These are phyloP conservation scores for Clitopilus hobsonii DNA, from an alignment of 768 basidiomycete genomes.

Conservation along the genomic window DNA sequence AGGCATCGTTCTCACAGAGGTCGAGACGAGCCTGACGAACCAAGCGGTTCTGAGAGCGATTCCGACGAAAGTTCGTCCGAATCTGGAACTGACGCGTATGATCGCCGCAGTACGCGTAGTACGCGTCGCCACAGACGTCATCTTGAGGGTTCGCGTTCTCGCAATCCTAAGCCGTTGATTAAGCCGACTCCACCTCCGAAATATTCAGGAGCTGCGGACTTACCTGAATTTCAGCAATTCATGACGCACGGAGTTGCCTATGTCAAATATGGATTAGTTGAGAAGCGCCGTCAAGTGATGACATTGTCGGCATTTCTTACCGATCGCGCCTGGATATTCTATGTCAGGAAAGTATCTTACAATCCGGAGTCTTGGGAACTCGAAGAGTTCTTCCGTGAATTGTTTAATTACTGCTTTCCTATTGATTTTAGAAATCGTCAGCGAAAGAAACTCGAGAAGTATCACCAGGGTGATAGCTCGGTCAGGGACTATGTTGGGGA, in stretches of 20 bases:
- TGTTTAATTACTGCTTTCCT: conserved; percentile 31
- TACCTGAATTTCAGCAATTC: conserved; percentile 8
- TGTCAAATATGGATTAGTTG: conserved; percentile 15
- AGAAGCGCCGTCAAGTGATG: conserved; percentile 10
- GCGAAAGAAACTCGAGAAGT: conserved; percentile 12
- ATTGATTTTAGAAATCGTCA: conserved; percentile 21
- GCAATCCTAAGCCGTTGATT: conserved; percentile 7
- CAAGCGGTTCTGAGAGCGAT: too few species aligned
- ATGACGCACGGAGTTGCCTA: conserved; percentile 12
- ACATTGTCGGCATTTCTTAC: conserved; percentile 19
- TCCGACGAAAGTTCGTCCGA: too few species aligned
- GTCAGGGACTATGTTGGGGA: conserved; percentile 25
- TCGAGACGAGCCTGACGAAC: too few species aligned
- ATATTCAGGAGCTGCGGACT: conserved; percentile 10
- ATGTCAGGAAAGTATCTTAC: conserved; percentile 14
- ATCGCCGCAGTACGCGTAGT: too few species aligned
- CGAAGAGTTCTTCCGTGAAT: conserved; percentile 18
- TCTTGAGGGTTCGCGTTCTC: too few species aligned
- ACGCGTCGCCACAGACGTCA: too few species aligned
- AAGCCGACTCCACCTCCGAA: conserved; percentile 11
- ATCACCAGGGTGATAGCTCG: conserved; percentile 16
- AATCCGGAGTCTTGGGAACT: conserved; percentile 15
- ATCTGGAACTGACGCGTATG: too few species aligned
- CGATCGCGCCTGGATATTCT: conserved; percentile 24
- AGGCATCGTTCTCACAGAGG: too few species aligned